A percentile compares a stretch with the other conserved stretches of the same genome.
phyloP scores from a whole-genome alignment of 495 filamentous ascomycete genomes.

The Penicillium subrubescens region DNA sequence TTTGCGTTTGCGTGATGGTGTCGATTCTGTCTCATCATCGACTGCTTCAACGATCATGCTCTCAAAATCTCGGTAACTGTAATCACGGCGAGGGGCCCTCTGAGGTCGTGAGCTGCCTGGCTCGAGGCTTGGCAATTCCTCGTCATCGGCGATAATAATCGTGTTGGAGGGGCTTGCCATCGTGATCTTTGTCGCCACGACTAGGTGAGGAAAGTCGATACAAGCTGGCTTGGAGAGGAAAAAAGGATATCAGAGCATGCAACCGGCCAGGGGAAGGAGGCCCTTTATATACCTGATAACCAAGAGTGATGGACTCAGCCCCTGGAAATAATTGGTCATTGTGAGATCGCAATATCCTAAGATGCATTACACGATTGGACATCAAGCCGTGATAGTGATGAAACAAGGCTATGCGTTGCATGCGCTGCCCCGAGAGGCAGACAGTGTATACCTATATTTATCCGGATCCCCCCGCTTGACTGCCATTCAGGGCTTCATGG shows the following conservation, averaged over 20 bases:
- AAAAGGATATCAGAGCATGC: constrained; percentile 13
- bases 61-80: background rate
- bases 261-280: constrained; percentile 6
- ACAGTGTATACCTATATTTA: constrained; percentile 5
- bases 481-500: constrained; percentile 1
- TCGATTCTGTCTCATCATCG: constrained; percentile 1
- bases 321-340: background rate
- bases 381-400: background rate
- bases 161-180: background rate
- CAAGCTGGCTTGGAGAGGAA: background rate
- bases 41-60: background rate
- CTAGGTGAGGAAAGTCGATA: background rate
- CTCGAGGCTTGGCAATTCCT: background rate
- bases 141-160: background rate
- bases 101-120: background rate
- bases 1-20: constrained; percentile 9
- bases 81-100: background rate
- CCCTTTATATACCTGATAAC: constrained; percentile 11
- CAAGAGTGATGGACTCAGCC: background rate
- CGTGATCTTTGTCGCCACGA: background rate
- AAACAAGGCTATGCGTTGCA: constrained; percentile 5
- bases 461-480: background rate
- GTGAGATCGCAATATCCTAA: background rate
- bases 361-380: background rate
- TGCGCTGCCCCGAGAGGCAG: background rate